Percentiles rank a stretch among this genome's conserved stretches.
phyloP scores from a whole-genome alignment of 768 basidiomycete genomes.

The Psilocybe cyanescens region DNA sequence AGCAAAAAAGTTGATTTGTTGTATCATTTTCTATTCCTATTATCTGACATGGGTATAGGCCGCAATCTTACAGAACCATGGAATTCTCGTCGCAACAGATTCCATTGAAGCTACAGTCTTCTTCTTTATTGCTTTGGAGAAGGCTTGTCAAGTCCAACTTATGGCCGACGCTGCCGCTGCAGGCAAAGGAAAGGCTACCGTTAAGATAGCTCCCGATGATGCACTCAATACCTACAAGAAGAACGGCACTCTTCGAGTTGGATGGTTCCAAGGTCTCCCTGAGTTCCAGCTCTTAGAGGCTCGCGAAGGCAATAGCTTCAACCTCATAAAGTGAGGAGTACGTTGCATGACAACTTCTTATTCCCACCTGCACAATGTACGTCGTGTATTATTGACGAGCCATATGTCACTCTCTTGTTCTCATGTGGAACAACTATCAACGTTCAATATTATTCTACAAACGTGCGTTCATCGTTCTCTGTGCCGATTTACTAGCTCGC shows the following conservation, averaged over 20 bases:
- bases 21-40: neutral
- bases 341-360: conserved; percentile 1
- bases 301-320: conserved; percentile 31
- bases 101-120: conserved; percentile 47
- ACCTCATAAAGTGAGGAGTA: conserved; percentile 14
- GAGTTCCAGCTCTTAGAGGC: conserved; percentile 41
- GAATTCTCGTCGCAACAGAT: conserved; percentile 40
- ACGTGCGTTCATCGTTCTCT: conserved; percentile 4
- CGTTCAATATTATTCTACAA: neutral
- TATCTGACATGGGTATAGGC: conserved; percentile 25
- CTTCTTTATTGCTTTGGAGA: conserved; percentile 46
- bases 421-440: conserved; percentile 5
- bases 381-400: conserved; percentile 3
- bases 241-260: conserved; percentile 30
- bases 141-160: conserved; percentile 50
- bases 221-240: conserved; percentile 27
- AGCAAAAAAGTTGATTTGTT: conserved; percentile 32
- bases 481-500: neutral
- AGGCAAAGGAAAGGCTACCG: conserved; percentile 23
- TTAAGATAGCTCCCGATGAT: conserved; percentile 30
- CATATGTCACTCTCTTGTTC: neutral
- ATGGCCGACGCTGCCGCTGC: conserved; percentile 46
- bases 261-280: conserved; percentile 41
- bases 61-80: conserved; percentile 48
- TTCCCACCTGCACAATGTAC: conserved; percentile 9